Conservation (phyloP, 495 filamentous ascomycete species). For the Penicillium canariense region DNA sequence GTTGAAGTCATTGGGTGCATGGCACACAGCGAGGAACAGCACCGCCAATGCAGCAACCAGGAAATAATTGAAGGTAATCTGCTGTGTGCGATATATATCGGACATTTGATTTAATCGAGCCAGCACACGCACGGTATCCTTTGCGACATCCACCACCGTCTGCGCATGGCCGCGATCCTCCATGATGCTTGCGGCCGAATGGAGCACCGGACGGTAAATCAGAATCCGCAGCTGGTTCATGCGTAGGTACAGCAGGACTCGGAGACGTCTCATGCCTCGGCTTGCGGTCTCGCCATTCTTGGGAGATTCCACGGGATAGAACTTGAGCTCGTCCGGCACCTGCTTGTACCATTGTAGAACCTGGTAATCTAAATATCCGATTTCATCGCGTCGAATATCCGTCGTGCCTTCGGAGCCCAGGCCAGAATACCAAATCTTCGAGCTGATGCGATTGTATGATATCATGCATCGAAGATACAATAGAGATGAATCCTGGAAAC, state of each 20-base stretch:
- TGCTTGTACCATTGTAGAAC: conserved; percentile 76
- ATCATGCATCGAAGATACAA: conserved; percentile 79
- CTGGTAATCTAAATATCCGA: conserved; percentile 73
- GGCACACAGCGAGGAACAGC: conserved; percentile 77
- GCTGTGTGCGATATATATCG: conserved; percentile 74
- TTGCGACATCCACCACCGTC: conserved; percentile 72
- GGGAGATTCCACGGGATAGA: conserved; percentile 54
- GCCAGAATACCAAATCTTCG: conserved; percentile 72
- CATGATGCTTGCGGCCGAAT: conserved; percentile 71
- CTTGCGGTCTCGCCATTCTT: conserved; percentile 40
- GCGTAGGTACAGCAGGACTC: conserved; percentile 60
- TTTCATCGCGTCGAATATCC: conserved; percentile 59
- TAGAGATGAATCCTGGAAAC: conserved; percentile 56
- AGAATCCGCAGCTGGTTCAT: conserved; percentile 82
- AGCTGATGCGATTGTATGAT: conserved; percentile 69
- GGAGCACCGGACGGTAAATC: conserved; percentile 78
- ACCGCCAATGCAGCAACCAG: conserved; percentile 77
- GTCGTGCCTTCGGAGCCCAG: conserved; percentile 47
- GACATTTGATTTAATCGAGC: conserved; percentile 74
- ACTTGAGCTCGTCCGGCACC: conserved; percentile 56
- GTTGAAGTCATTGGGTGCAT: conserved; percentile 76
- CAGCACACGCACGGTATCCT: conserved; percentile 74
- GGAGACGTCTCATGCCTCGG: conserved; percentile 49
- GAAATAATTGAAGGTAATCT: conserved; percentile 86
- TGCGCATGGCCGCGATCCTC: conserved; percentile 66